A percentile compares a stretch with the other conserved stretches of the same genome.
Conservation (phyloP, 129 eudicot genomes). For the Lonicera japonica region DNA sequence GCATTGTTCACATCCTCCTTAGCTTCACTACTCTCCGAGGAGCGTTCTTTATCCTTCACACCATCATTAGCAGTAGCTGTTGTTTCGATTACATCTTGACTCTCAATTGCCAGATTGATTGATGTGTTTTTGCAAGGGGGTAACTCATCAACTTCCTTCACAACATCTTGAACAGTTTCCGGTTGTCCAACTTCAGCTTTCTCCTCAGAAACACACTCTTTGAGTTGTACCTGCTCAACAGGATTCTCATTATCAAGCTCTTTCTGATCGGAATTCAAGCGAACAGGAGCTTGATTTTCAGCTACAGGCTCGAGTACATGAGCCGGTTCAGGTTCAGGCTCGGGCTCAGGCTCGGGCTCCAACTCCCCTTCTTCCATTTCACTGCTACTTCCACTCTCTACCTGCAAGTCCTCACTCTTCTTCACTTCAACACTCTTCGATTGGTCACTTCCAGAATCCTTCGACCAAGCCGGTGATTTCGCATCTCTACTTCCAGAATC, state of each 20-base stretch:
- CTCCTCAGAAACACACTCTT: slow-evolving; percentile 22
- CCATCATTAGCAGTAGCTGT: slow-evolving; percentile 18
- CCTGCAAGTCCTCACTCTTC: slow-evolving; percentile 54
- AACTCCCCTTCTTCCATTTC: slow-evolving; percentile 98
- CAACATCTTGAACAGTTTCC: slow-evolving; percentile 21
- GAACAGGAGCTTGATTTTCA: slow-evolving; percentile 29
- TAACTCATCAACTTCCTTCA: slow-evolving; percentile 18
- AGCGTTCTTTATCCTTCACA: slow-evolving; percentile 17
- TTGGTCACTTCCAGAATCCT: slow-evolving; percentile 84
- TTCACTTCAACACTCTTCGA: slow-evolving; percentile 67
- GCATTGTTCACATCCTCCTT: slow-evolving; percentile 29
- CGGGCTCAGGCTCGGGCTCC: slow-evolving; percentile 84
- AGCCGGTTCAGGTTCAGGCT: slow-evolving; percentile 37
- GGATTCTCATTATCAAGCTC: slow-evolving; percentile 21
- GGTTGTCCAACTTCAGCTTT: slow-evolving; percentile 28
- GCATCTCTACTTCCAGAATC: slow-evolving; percentile 84
- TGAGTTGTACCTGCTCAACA: slow-evolving; percentile 20
- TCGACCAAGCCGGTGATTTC: slow-evolving; percentile 82
- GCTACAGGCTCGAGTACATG: slow-evolving; percentile 16
- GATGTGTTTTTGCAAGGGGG: slow-evolving; percentile 27
- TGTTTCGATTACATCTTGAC: slow-evolving; percentile 24
- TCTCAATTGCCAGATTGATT: slow-evolving; percentile 17
- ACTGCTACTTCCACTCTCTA: slow-evolving; percentile 58
- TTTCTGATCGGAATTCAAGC: slow-evolving; percentile 12
- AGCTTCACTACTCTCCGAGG: slow-evolving; percentile 16